Conservation (phyloP, 1,139 yeast species). For the Zygosaccharomyces pseudobailii region DNA sequence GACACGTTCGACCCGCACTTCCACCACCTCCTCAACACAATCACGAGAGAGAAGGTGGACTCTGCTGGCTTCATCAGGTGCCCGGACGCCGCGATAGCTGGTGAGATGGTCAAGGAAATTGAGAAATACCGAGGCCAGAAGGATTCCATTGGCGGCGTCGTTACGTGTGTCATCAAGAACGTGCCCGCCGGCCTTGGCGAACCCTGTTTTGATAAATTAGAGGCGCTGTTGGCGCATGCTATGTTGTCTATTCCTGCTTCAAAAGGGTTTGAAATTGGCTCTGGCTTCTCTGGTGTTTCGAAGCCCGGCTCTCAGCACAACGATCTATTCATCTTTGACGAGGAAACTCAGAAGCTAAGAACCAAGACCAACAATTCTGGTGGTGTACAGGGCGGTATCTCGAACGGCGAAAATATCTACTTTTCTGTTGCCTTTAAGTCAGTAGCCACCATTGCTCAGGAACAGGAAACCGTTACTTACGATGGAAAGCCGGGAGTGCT, state of each 20-base stretch:
- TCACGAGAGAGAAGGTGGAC: slow-evolving; percentile 87
- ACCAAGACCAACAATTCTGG: slow-evolving; percentile 92
- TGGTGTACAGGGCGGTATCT: slow-evolving; percentile 96
- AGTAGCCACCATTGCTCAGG: slow-evolving; percentile 95
- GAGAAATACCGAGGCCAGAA: slow-evolving; percentile 81
- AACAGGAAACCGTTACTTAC: slow-evolving; percentile 81
- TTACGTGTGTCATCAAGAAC: slow-evolving; percentile 93
- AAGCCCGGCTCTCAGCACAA: slow-evolving; percentile 94
- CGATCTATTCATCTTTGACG: slow-evolving; percentile 70
- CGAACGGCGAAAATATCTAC: slow-evolving; percentile 92
- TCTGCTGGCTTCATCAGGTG: slow-evolving; percentile 88
- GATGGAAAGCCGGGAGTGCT: slow-evolving; percentile 81
- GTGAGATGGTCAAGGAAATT: slow-evolving; percentile 77
- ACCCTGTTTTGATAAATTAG: slow-evolving; percentile 94
- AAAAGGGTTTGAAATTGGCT: slow-evolving; percentile 95
- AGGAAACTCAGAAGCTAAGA: slow-evolving; percentile 54
- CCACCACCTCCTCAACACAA: slow-evolving; percentile 59
- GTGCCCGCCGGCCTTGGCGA: slow-evolving; percentile 94
- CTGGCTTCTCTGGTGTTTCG: slow-evolving; percentile 89
- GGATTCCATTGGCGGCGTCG: slow-evolving; percentile 97
- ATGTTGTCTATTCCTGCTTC: slow-evolving; percentile 97
- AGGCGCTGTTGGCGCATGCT: slow-evolving; percentile 93
- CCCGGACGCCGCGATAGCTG: slow-evolving; percentile 71
- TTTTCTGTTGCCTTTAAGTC: slow-evolving; percentile 96
- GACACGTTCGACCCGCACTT: slow-evolving; percentile 62